Evolutionary conservation across 2,329 filamentous ascomycete genomes (phyloP).

Genomic region (Venturia nashicola): DNA sequence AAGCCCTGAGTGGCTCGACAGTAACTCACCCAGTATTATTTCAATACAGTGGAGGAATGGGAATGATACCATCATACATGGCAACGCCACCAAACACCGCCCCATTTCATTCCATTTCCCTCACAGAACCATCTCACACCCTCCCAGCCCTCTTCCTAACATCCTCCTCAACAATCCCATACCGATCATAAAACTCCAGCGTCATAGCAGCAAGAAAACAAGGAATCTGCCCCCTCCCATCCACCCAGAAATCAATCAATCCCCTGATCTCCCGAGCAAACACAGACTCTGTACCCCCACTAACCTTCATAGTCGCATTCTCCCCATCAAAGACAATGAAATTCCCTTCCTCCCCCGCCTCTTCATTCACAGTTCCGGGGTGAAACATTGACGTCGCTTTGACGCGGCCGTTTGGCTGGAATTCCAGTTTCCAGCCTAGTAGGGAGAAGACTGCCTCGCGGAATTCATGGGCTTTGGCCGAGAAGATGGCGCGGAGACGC

Average conservation of each 20-base stretch:
- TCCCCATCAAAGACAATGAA: constrained; percentile 79
- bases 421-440: constrained; percentile 88
- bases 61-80: too few species aligned
- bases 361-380: constrained; percentile 39
- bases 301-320: constrained; percentile 95
- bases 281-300: constrained; percentile 71
- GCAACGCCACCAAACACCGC: too few species aligned
- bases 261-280: constrained; percentile 79
- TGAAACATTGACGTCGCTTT: constrained; percentile 79
- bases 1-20: too few species aligned
- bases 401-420: constrained; percentile 94
- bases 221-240: constrained; percentile 85
- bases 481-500: constrained; percentile 87
- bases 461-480: constrained; percentile 83
- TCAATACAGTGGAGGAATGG: too few species aligned
- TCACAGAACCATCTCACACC: not conserved
- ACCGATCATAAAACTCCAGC: constrained; percentile 75
- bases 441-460: constrained; percentile 87
- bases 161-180: constrained; percentile 6
- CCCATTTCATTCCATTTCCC: too few species aligned
- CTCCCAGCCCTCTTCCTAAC: not conserved
- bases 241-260: constrained; percentile 90
- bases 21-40: too few species aligned
- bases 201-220: constrained; percentile 87
- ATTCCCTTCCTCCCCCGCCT: constrained; percentile 49